Evolutionary conservation across 805 yeast genomes (phyloP), one percentile per base, ranked within the genome.

Genomic region (Wickerhamomyces xylosicus): DNA sequence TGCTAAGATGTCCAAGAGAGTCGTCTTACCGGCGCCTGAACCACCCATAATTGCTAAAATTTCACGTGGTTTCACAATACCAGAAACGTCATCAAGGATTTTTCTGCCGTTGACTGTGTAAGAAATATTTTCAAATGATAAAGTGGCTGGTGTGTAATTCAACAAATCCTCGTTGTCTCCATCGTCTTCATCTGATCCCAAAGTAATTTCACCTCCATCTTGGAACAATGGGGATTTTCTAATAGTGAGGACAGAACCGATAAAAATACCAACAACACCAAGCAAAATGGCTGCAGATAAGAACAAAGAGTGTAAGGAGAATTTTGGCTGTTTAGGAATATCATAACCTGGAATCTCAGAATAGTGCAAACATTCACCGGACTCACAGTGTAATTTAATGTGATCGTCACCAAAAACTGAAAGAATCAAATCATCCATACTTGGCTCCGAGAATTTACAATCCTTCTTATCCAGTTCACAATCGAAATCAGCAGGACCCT

Each of bases 21-120:
- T 90, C 1, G 98, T 90, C 56, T 92, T 92, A 38, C 98, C 98
- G 13, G 98, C 97, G 37, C 98, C 98, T 0, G 97, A 89, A 1
- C 97, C 97, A 34, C 98, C 98, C 95, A 92, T 85, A 33, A 92
- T 86, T 1, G 98, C 97, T 56, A 87, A 58, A 44, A 95, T 82
- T 56, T 87, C 87, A 31, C 96, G 82, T 2, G 97, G 95, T 37
- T 75, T 74, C 3, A 79, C 95, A 13, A 76, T 49, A 9, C 98
- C 98, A 48, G 74, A 77, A 0, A 85, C 69, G 21, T 71, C 66
- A 11, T 71, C 67, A 42, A 92, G 67, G 4, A 92, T 77, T 15
- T 59, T 61, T 19, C 64, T 70, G 1, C 64, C 64, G 10, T 75
- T 72, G 1, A 77, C 68, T 1, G 63, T 56, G 54, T 90, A 92